Evolutionary conservation across 176 grass and related monocot genomes (phyloP), one percentile per base, ranked within the genome.

Genomic region (Juncus inflexus): DNA sequence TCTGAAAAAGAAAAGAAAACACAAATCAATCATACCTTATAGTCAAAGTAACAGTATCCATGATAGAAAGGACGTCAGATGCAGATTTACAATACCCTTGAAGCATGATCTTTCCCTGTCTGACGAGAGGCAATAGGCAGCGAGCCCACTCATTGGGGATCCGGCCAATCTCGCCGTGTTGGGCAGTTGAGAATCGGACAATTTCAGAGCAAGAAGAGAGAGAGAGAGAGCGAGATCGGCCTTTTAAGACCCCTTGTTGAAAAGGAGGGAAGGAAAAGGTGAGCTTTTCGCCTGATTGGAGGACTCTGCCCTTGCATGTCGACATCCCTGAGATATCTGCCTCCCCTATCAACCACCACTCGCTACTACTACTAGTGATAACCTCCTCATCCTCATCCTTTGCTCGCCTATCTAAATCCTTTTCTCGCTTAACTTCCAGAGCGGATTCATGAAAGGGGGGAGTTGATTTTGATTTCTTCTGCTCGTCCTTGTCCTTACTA

Each of bases 81-180:
- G 77, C 70, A 9, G 74, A 89, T 75, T 84, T 83, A 64, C 84
- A 96, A 28, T 35, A 62, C 62, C 79, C 84, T 35, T 83, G 52
- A 3, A 91, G 13, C 66, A 77, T 91, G 40, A 96, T 60, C 82
- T 89, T 88, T 2, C 69, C 68, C 62, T 78, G 69, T 66, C 70
- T 86, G 40, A 91, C 76, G 45, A 91, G 84, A 58, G 92, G 92
- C 3, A 89, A 55, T 53, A 91, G 55, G 59, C 84, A 91, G 2
- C 92, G 71, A 13, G 87, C 87, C 92, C 92, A 91, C 66, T 96
- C 92, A 40, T 91, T 91, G n/a, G 92, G 92, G 40, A 96, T 96
- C 5, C 92, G 84, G 9, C 87, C 92, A n/a, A 96, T 89, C 84
- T 91, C 92, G 39, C 84, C 82, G 2, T 89, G 74, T 3, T 57